Percentiles rank a stretch among this genome's conserved stretches.
phyloP scores from a whole-genome alignment of 2,329 filamentous ascomycete species.

The Aspergillus sergii region DNA sequence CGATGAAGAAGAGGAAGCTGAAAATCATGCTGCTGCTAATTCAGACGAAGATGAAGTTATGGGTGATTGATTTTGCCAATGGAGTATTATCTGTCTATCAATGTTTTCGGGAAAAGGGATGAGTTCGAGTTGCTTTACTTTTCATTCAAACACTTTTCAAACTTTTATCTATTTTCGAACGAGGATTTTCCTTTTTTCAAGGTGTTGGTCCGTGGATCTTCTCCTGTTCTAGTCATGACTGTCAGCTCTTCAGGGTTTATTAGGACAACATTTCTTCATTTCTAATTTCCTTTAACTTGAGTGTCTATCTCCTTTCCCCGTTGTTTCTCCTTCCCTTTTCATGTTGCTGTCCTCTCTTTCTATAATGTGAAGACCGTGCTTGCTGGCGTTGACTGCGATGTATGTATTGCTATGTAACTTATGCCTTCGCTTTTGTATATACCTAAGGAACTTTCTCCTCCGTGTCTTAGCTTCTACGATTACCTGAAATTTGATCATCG shows the following conservation, averaged over 20 bases:
- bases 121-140: constrained; percentile 8
- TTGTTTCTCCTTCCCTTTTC: constrained; percentile 6
- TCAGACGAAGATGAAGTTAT: constrained; percentile 46
- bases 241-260: constrained; percentile 11
- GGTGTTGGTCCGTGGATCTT: neutral
- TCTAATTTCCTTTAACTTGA: neutral
- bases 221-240: neutral
- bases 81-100: constrained; percentile 2
- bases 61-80: constrained; percentile 37
- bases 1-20: constrained; percentile 28
- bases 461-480: neutral
- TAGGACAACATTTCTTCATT: constrained; percentile 1
- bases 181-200: neutral
- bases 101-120: constrained; percentile 8
- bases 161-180: neutral
- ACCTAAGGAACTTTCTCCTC: neutral
- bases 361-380: neutral
- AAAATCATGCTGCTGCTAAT: constrained; percentile 28
- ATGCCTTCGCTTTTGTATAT: constrained; percentile 13
- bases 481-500: neutral
- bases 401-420: constrained; percentile 13
- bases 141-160: constrained; percentile 7
- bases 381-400: neutral
- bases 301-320: neutral
- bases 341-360: neutral